These are phyloP conservation scores for Lactuca sativa DNA, from an alignment of 129 eudicot genomes.

Conservation along the genomic window DNA sequence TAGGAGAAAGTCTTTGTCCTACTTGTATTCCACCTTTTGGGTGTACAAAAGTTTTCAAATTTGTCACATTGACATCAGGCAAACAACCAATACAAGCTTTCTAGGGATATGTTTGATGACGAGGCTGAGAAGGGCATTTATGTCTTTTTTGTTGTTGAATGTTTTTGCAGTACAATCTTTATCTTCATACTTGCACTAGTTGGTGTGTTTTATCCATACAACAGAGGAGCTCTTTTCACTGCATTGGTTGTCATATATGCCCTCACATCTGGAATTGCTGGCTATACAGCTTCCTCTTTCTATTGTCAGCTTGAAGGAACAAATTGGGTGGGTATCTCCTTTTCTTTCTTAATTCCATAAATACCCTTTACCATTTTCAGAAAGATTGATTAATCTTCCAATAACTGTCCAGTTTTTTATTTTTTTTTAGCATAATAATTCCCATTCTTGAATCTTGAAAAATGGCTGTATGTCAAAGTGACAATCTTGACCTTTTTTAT, in stretches of 20 bases:
- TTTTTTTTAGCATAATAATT: too few relatives aligned
- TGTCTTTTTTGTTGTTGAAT: neutral
- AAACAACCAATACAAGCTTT: neutral
- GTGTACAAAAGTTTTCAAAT: neutral
- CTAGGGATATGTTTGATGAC: neutral
- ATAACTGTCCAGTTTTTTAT: too few relatives aligned
- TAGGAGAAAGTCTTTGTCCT: too few relatives aligned
- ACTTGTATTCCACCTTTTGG: neutral
- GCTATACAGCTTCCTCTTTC: slow-evolving; percentile 60
- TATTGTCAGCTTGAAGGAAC: slow-evolving; percentile 59
- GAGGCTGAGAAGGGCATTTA: neutral
- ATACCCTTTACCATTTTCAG: too few relatives aligned
- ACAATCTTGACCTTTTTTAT: too few relatives aligned
- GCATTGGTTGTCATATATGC: slow-evolving; percentile 69
- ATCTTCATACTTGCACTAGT: slow-evolving; percentile 53
- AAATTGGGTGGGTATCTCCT: slow-evolving; percentile 67
- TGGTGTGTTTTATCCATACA: slow-evolving; percentile 68
- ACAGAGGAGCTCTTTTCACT: slow-evolving; percentile 65
- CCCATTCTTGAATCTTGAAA: too few relatives aligned
- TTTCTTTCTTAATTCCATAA: neutral
- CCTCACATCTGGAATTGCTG: slow-evolving; percentile 66
- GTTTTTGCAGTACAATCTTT: slow-evolving; percentile 43
- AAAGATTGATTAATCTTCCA: too few relatives aligned
- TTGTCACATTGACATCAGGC: neutral
- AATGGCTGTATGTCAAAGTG: too few relatives aligned